phyloP scores from a whole-genome alignment of 768 basidiomycete genomes.

The Pulveroboletus ravenelii region DNA sequence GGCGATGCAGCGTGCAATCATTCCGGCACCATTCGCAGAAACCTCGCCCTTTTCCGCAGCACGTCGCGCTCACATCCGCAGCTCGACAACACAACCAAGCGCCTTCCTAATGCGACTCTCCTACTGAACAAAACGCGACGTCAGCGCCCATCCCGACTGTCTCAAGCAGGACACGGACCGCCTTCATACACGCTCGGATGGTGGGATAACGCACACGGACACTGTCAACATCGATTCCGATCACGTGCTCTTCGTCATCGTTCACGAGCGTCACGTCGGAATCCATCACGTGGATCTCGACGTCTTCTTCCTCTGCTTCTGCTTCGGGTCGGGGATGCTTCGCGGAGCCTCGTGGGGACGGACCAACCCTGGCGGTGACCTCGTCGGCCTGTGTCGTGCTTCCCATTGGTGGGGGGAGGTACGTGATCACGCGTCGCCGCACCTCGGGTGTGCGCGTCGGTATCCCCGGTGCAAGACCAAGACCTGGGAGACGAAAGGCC shows the following conservation, averaged over 20 bases:
- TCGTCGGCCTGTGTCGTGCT: background rate
- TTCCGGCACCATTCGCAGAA: background rate
- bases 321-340: background rate
- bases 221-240: slow-evolving; percentile 13
- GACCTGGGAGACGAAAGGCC: slow-evolving; percentile 19
- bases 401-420: slow-evolving; percentile 25
- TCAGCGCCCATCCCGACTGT: background rate
- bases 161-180: slow-evolving; percentile 15
- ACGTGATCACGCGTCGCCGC: slow-evolving; percentile 25
- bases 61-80: slow-evolving; percentile 4
- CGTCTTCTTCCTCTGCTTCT: background rate
- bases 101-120: slow-evolving; percentile 5
- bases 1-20: background rate
- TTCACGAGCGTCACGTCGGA: slow-evolving; percentile 30
- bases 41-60: too few relatives aligned
- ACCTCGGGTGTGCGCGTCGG: background rate
- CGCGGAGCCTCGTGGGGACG: background rate
- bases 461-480: background rate
- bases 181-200: slow-evolving; percentile 17
- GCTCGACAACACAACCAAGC: slow-evolving; percentile 14
- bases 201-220: slow-evolving; percentile 17
- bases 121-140: slow-evolving; percentile 7
- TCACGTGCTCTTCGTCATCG: slow-evolving; percentile 15
- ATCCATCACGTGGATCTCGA: slow-evolving; percentile 11
- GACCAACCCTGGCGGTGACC: background rate